Evolutionary conservation across 2,329 filamentous ascomycete genomes (phyloP), one percentile per base, ranked within the genome.

Genomic region (Ceratocystis destructans): DNA sequence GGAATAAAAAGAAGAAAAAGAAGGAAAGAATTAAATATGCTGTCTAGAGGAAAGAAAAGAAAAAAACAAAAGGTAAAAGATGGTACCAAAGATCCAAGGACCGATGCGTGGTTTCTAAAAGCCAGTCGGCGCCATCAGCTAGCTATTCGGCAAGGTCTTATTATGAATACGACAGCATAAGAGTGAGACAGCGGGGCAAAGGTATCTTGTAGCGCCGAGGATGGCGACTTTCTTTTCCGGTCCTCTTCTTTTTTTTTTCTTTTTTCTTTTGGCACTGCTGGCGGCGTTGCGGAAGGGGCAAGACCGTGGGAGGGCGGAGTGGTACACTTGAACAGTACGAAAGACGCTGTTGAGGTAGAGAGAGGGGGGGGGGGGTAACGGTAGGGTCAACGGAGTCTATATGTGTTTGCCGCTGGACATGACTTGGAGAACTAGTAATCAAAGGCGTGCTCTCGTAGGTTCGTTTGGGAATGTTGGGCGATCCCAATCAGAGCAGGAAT

Each of bases 1-100:
- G 28, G 64, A 20, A 45, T 50, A 5, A 50, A 53, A 31, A 66
- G 41, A 53, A 50, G 62, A 33, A 57, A 41, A 57, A 44, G 63
- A 62, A 25, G 64, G 55, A 61, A 66, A 68, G 48, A 64, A 64
- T 45, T 64, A 69, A 33, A 67, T 20, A 15, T 41, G 37, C 37
- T 41, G 37, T 12, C 37, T 41, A 53, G 22, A 61, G 41, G 61
- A 22, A 22, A 1, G 22, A 22, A 22, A 22, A 22, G 50, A 20
- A 63, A 66, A 63, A 62, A 68, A 61, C 63, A 25, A 25, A 66
- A 55, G 22, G 3, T 2, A 57, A 41, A 41, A 41, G 37, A 50
- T 17, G 33, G 46, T 37, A 33, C 12, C 37, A 28, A 17, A 28
- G 44, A 50, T n/a, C 48, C n/a, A 62, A 62, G 17, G 48, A 50